Evolutionary conservation across 2,329 filamentous ascomycete genomes (phyloP), one percentile per base, ranked within the genome.

Genomic region (Aspergillus pseudotamarii): DNA sequence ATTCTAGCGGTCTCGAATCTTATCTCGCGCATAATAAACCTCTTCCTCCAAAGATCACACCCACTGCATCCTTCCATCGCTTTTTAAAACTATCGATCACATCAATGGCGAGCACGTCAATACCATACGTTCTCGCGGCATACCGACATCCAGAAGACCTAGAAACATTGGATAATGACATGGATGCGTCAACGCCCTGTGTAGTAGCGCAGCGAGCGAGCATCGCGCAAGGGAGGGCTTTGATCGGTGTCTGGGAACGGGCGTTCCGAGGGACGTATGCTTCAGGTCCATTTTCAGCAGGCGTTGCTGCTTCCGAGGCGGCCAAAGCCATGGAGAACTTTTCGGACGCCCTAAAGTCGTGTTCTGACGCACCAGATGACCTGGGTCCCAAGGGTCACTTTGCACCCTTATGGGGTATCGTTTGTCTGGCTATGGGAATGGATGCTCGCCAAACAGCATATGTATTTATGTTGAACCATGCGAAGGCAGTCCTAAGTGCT

Each of bases 1-100:
- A 89, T 78, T 88, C 85, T 73, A 86, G 82, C 71, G 87, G 87
- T 5, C 78, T 89, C 21, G 87, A 89, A 73, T 89, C 87, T 23
- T 89, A 86, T 71, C 83, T 89, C 58, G 86, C 85, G 3, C 87
- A 89, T 72, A 76, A 81, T 65, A 82, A 82, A 62, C 69, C 74
- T 23, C 69, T 76, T n/a, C 74, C 77, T 23, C 68, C 68, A 4
- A 63, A 68, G 21, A 62, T 72, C 41, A 75, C 75, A 21, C 72
- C 73, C 5, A 69, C 75, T 16, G 66, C 73, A 19, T 80, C 81
- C 3, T 88, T 88, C 75, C 77, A 84, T 64, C 79, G 75, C 50
- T 89, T 89, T 71, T 79, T 89, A 53, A 79, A 80, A 64, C 76
- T 88, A 30, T 88, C 86, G 1, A 78, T 89, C 6, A 77, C 81